phyloP scores from a whole-genome alignment of 768 basidiomycete genomes.

The Lentinula sp. region DNA sequence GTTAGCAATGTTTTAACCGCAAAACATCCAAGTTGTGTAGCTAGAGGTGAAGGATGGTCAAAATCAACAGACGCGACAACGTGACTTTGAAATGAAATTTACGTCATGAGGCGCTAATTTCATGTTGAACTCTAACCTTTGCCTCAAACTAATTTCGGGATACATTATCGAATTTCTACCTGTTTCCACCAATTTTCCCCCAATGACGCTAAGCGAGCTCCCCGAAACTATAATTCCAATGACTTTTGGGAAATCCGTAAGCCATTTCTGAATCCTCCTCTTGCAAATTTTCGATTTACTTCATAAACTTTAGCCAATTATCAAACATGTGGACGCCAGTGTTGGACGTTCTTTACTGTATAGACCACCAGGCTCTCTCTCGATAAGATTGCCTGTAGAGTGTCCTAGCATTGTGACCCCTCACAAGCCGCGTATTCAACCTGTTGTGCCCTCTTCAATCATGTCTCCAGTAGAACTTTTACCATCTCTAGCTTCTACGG shows the following conservation, averaged over 20 bases:
- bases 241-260: background rate
- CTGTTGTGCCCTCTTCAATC: background rate
- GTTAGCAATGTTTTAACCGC: background rate
- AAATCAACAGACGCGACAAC: conserved; percentile 4
- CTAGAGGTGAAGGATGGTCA: background rate
- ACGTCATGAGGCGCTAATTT: background rate
- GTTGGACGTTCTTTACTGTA: background rate
- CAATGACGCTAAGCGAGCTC: background rate
- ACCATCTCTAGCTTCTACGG: background rate
- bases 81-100: background rate
- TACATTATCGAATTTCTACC: background rate
- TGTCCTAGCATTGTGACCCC: background rate
- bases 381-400: background rate
- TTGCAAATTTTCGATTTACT: background rate
- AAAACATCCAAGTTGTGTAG: background rate
- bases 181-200: background rate
- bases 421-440: background rate
- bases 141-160: background rate
- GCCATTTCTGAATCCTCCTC: background rate
- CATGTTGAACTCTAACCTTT: background rate
- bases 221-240: background rate
- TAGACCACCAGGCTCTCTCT: background rate
- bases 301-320: background rate
- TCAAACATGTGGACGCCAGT: background rate
- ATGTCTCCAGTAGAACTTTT: background rate